Base-by-base conservation (phyloP, 768 basidiomycete genomes). In the Termitomyces titanicus region DNA sequence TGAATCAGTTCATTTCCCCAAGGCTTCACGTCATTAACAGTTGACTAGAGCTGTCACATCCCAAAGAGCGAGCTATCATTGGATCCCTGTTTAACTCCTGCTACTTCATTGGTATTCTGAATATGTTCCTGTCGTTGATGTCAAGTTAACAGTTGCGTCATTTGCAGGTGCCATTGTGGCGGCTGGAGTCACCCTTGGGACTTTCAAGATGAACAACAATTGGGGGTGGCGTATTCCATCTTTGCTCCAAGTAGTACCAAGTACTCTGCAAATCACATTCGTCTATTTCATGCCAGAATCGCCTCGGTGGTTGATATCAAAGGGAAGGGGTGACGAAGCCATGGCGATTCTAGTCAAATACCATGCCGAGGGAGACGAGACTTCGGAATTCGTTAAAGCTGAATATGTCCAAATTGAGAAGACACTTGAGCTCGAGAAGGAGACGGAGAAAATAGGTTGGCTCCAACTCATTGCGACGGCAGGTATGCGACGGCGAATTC, bases 201-300 rank as follows among this genome's bases (percentile, higher is more conserved):
- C 88, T 0, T 88, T 87, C 72, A 57, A 70, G 9, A 83, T 87
- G 75, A 45, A 61, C 0, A 78, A 61, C 47, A 76, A 81, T 60
- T 85, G 83, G 84, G 82, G 80, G 11, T 87, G 86, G 86, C 76
- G 85, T n/a, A 84, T 86, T 20, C 85, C 84, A 0, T 80, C 84
- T n/a, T 62, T 82, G 40, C 74, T 86, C 5, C 86, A 87, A 64
- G 60, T 79, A 31, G 63, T 76, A 0, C 85, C 85, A 1, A 79
- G 78, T 55, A 31, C 74, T 11, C 66, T 85, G 22, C 85, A 86
- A 57, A 62, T 86, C 42, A 55, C 58, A 25, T 82, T 87, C 65
- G 73, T 86, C 51, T 78, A 69, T 63, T 80, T 82, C 62, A 69
- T 86, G 15, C 84, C 84, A 2, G 85, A 88, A 61, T 84, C 82